These are phyloP conservation scores for Myxozyma lipomycoides DNA, from an alignment of 805 yeast genomes.

Conservation along the genomic window DNA sequence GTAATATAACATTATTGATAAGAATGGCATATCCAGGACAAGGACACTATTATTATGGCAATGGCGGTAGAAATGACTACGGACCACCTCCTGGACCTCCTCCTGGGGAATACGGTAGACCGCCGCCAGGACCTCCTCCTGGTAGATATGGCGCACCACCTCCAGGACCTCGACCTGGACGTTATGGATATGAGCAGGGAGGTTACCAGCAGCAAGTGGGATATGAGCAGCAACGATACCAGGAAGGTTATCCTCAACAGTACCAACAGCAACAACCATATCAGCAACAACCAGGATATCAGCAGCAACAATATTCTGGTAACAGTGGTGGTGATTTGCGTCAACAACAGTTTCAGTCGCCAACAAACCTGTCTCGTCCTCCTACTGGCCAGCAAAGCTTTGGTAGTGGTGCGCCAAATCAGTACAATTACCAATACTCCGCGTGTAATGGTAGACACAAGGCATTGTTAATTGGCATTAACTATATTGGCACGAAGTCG, in stretches of 20 bases:
- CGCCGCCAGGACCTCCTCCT: conserved; percentile 10
- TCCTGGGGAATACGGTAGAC: conserved; percentile 23
- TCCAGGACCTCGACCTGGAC: conserved; percentile 28
- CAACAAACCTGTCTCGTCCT: conserved; percentile 26
- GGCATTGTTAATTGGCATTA: conserved; percentile 74
- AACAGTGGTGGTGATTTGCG: neutral
- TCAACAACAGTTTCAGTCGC: conserved; percentile 1
- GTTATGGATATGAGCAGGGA: conserved; percentile 4
- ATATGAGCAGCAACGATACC: conserved; percentile 18
- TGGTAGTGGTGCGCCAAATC: conserved; percentile 33
- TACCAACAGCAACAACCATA: neutral
- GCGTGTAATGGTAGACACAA: conserved; percentile 68
- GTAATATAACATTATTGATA: neutral
- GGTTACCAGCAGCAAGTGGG: conserved; percentile 17
- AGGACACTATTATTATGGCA: conserved; percentile 36
- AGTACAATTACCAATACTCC: conserved; percentile 54
- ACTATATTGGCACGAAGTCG: conserved; percentile 62
- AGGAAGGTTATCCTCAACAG: conserved; percentile 15
- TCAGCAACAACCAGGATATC: neutral
- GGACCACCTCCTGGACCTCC: conserved; percentile 36
- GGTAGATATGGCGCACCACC: conserved; percentile 27
- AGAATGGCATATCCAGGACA: conserved; percentile 38
- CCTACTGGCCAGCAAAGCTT: conserved; percentile 35
- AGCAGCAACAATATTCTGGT: neutral
- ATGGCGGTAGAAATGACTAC: conserved; percentile 15